These are phyloP conservation scores for Macrophomina phaseolina DNA, from an alignment of 2,329 filamentous ascomycete species.

Conservation along the genomic window DNA sequence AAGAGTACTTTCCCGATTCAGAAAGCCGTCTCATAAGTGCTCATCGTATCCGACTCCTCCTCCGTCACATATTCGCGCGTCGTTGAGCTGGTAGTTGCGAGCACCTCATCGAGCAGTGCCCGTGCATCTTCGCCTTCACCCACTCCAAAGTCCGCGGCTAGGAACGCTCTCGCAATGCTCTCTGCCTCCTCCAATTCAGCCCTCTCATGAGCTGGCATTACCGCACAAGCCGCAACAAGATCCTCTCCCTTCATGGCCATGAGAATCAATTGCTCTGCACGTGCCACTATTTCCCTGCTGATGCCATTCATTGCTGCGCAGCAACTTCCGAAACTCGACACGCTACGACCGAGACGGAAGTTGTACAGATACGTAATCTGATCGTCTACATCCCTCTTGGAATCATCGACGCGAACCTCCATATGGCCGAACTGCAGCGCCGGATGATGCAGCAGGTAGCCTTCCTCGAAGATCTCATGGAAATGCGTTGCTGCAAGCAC, in stretches of 20 bases:
- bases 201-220: conserved; percentile 67
- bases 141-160: conserved; percentile 43
- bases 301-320: conserved; percentile 91
- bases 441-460: conserved; percentile 58
- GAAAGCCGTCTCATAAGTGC: not conserved
- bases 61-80: not conserved
- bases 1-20: not conserved
- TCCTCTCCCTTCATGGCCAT: conserved; percentile 76
- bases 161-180: conserved; percentile 50
- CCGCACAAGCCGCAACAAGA: conserved; percentile 73
- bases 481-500: conserved; percentile 69
- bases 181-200: conserved; percentile 70
- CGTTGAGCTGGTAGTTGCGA: conserved; percentile 30
- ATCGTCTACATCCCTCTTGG: conserved; percentile 59
- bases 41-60: conserved; percentile 3
- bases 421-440: conserved; percentile 70
- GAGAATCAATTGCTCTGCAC: conserved; percentile 75
- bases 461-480: conserved; percentile 74
- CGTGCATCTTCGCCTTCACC: conserved; percentile 39
- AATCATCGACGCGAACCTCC: conserved; percentile 67
- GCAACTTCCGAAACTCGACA: conserved; percentile 80
- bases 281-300: conserved; percentile 70
- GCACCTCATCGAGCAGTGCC: conserved; percentile 45
- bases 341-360: conserved; percentile 68
- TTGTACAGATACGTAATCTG: conserved; percentile 79